A percentile compares a stretch with the other conserved stretches of the same genome.
phyloP scores from a whole-genome alignment of 2,329 filamentous ascomycete genomes.

The Ascochyta fabae region DNA sequence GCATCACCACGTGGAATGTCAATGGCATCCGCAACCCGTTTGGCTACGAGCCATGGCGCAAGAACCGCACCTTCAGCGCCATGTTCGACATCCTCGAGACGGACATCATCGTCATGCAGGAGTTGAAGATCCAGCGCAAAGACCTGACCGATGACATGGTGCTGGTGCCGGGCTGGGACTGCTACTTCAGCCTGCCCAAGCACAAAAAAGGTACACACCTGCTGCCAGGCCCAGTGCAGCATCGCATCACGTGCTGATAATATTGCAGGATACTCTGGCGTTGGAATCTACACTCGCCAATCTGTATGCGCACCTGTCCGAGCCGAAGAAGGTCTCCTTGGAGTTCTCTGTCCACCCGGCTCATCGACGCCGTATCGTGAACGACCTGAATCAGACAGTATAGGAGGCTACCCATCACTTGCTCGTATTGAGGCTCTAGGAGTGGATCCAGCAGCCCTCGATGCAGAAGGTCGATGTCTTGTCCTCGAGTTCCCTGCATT shows the following conservation, averaged over 20 bases:
- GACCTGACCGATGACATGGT: constrained; percentile 96
- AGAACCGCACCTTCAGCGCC: constrained; percentile 57
- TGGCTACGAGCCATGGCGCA: constrained; percentile 60
- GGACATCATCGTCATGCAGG: constrained; percentile 94
- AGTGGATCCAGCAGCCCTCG: constrained; percentile 73
- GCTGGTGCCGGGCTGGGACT: constrained; percentile 91
- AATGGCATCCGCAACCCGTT: constrained; percentile 63
- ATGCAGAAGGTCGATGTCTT: constrained; percentile 90
- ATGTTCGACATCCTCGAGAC: constrained; percentile 96
- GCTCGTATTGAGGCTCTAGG: constrained; percentile 68
- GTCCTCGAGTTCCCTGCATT: constrained; percentile 94
- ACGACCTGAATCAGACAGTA: constrained; percentile 74
- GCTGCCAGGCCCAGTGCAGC: neutral
- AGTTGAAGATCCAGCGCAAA: constrained; percentile 94
- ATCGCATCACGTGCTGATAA: constrained; percentile 20
- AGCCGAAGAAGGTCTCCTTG: constrained; percentile 93
- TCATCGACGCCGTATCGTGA: constrained; percentile 75
- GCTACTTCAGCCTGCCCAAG: constrained; percentile 90
- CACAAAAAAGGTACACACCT: constrained; percentile 79
- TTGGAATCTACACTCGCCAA: constrained; percentile 93
- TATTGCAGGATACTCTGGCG: constrained; percentile 83
- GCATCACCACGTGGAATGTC: constrained; percentile 71
- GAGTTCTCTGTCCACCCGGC: constrained; percentile 75
- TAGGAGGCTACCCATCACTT: constrained; percentile 83
- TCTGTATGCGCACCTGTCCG: constrained; percentile 82